Evolutionary conservation across 2,329 filamentous ascomycete genomes (phyloP), one percentile per base, ranked within the genome.

Genomic region (Penicillium verrucosum): DNA sequence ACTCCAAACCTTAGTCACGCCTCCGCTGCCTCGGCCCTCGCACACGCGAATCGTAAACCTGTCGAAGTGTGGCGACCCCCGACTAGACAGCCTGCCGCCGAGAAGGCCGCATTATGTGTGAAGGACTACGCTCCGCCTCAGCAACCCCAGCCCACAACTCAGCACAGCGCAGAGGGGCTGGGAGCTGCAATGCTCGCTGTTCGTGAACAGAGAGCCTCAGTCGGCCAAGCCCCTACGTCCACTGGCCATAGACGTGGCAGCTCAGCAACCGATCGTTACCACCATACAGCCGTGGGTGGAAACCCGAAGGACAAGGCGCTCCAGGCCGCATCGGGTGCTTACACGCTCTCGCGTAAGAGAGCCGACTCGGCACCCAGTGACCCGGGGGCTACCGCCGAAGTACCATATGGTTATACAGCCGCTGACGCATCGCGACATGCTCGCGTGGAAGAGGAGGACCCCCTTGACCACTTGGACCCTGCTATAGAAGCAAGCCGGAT

Each of bases 301-400:
- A 44, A 51, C 23, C 60, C 47, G 37, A 81, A 80, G 36, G 82
- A 84, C 59, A 86, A 84, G 57, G 91, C 91, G 1, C 78, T 93
- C 45, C 77, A 84, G 36, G 91, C 91, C 41, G 92, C 91, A 12
- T 88, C 87, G 48, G 89, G 86, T 29, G 90, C 90, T n/a, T 86
- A 91, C 76, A 79, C 84, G 29, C 80, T 77, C 29, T 77, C 75
- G 45, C 82, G 87, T 56, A 82, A 81, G 57, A 82, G 89, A 59
- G 82, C 89, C 7, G 83, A 81, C 23, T 91, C 89, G 0, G 83
- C 81, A 11, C 85, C 87, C 5, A 65, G 59, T 56, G 64, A 67
- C 52, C 62, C 77, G 77, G 54, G 71, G 75, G 49, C 59, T 3
- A 25, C 32, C 82, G 85, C 70, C 77, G 85, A 58, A 81, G 85